Base-by-base conservation (phyloP, 176 grass and related monocot species). In the Phoenix roebelenii region DNA sequence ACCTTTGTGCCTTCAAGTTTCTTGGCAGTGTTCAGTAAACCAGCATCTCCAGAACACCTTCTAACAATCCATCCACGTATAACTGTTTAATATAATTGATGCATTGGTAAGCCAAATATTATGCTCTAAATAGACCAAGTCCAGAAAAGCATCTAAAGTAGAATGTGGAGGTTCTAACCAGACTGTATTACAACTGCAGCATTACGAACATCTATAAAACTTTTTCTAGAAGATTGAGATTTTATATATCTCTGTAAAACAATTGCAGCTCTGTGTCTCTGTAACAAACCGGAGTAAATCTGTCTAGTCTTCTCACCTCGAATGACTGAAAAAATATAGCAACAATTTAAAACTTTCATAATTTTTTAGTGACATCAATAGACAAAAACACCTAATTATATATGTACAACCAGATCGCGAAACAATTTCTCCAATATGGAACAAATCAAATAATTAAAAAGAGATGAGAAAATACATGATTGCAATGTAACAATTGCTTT, bases 131-230 rank as follows among this genome's bases (percentile, higher is more conserved):
- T 39, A 39, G 9, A 39, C 32, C 32, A 25, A 59, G 18, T 32
- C 16, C 32, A 55, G 82, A 7, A 39, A 7, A 39, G 32, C 7
- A 39, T 39, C 7, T 50, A 58, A 30, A 56, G 23, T 23, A 67
- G 52, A 49, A 32, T 4, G 23, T 64, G 2, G 69, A 76, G 35
- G 24, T 66, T 50, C 62, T 54, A 91, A 97, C 93, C 93, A 66
- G 93, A 83, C 66, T 97, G 93, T 75, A 97, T 61, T 24, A 85
- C 54, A 64, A 88, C 70, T 52, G 93, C 80, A 77, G 93, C 93
- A 73, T 69, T 74, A 63, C 76, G 76, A 25, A 80, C 60, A 28
- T 80, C 78, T 52, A 74, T 39, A 64, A 97, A 97, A n/a, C 83
- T 70, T 64, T 77, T 85, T 73, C 81, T 79, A 75, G 76, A 79